Conservation (phyloP, 2,329 filamentous ascomycete species). For the Torrubiella hemipterigena region DNA sequence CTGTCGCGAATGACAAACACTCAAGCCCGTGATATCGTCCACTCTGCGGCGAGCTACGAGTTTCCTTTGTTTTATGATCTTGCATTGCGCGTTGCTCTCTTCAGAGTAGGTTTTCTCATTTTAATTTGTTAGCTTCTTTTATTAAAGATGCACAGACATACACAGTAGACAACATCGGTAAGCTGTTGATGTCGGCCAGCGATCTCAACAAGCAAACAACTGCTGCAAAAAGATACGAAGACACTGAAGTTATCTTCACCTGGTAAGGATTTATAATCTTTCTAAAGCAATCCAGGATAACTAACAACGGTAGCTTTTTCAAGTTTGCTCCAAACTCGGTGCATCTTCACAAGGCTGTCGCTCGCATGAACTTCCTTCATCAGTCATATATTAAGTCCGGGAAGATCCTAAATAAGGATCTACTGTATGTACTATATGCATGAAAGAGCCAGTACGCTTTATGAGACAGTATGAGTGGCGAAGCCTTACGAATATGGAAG, state of each 20-base stretch:
- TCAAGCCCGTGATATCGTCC: conserved; percentile 32
- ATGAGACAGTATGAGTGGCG: conserved; percentile 61
- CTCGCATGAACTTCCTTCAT: conserved; percentile 28
- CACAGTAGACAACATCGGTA: conserved; percentile 23
- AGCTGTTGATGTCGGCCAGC: conserved; percentile 21
- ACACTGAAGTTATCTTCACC: conserved; percentile 16
- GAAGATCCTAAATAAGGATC: conserved; percentile 23
- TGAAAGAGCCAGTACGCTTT: conserved; percentile 53
- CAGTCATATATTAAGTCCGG: conserved; percentile 21
- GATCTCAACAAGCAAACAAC: conserved; percentile 18
- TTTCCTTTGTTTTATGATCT: conserved; percentile 26
- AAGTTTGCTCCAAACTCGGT: conserved; percentile 16
- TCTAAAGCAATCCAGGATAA: too few relatives aligned
- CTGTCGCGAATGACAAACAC: conserved; percentile 26
- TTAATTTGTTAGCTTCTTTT: background rate
- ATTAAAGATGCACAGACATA: conserved; percentile 21
- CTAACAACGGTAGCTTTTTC: conserved; percentile 19
- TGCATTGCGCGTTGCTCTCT: conserved; percentile 25
- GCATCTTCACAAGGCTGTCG: conserved; percentile 21
- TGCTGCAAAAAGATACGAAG: conserved; percentile 27
- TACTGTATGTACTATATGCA: conserved; percentile 35
- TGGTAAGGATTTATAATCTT: background rate
- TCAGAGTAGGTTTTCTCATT: conserved; percentile 18
- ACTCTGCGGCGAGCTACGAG: conserved; percentile 18
- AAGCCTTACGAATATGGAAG: conserved; percentile 51